Evolutionary conservation across 805 yeast species (phyloP).

Genomic region (Metschnikowia kofuensis): DNA sequence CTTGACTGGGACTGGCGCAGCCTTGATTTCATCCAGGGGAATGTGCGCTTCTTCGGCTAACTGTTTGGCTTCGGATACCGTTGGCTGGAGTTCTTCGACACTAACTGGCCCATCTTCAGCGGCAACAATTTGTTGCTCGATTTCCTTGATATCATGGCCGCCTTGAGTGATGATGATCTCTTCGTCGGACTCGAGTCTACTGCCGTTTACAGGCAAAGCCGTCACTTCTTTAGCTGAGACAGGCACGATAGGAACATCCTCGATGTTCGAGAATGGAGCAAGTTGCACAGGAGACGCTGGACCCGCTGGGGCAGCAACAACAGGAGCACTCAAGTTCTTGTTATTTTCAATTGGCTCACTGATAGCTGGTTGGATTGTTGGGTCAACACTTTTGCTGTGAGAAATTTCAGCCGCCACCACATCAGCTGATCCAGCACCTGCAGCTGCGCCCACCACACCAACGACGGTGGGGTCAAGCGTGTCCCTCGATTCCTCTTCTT

Average conservation of each 20-base stretch:
- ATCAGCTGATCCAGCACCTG: constrained; percentile 12
- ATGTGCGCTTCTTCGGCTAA: constrained; percentile 34
- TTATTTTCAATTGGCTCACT: constrained; percentile 10
- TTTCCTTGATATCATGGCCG: constrained; percentile 23
- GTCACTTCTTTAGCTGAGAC: constrained; percentile 17
- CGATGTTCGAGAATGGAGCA: constrained; percentile 6
- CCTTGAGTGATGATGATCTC: constrained; percentile 43
- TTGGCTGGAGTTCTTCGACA: constrained; percentile 43
- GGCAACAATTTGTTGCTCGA: constrained; percentile 35
- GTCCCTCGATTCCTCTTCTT: constrained; percentile 5
- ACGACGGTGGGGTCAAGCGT: constrained; percentile 19
- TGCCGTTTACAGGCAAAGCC: constrained; percentile 17
- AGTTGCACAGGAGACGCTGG: constrained; percentile 4
- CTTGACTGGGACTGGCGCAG: constrained; percentile 6
- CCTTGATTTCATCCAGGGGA: constrained; percentile 11
- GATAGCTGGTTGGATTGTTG: constrained; percentile 12
- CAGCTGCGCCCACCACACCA: constrained; percentile 16
- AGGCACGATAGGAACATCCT: constrained; percentile 4
- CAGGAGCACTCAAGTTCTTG: not conserved
- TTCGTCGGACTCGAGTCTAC: constrained; percentile 24
- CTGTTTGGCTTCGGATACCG: constrained; percentile 35
- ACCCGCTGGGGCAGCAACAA: not conserved
- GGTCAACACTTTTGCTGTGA: constrained; percentile 5
- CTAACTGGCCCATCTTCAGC: constrained; percentile 34
- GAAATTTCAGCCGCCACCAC: not conserved